These are phyloP conservation scores for Phytophthora parvispora DNA, from an alignment of 352 stramenopile genomes.

Conservation along the genomic window DNA sequence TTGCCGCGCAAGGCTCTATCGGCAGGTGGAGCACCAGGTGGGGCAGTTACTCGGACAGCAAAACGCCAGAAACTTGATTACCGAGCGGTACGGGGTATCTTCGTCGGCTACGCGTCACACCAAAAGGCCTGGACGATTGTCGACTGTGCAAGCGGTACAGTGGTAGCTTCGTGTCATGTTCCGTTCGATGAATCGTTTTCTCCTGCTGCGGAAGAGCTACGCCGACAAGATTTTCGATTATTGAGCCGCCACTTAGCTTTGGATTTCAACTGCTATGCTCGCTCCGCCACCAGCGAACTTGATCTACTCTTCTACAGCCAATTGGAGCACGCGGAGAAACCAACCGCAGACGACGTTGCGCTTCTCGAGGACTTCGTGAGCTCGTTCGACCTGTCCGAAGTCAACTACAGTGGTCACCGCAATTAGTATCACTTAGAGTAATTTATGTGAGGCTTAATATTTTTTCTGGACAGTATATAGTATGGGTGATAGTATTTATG, in stretches of 20 bases:
- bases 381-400: slow-evolving; percentile 9
- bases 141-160: neutral
- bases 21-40: neutral
- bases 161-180: neutral
- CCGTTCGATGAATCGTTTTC: slow-evolving; percentile 8
- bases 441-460: too few relatives aligned
- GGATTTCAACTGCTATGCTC: neutral
- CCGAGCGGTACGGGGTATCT: neutral
- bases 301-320: slow-evolving; percentile 6
- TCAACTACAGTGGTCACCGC: neutral
- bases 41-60: neutral
- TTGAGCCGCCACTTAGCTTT: neutral
- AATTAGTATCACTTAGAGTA: too few relatives aligned
- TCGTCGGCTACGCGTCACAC: neutral
- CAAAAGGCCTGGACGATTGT: slow-evolving; percentile 3
- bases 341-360: neutral
- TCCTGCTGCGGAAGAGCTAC: neutral
- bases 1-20: neutral
- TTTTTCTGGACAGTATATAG: too few relatives aligned
- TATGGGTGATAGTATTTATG: too few relatives aligned
- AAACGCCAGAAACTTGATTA: slow-evolving; percentile 4
- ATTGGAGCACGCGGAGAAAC: neutral
- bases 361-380: slow-evolving; percentile 8
- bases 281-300: neutral
- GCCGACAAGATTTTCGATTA: slow-evolving; percentile 2